Evolutionary conservation across 2,329 filamentous ascomycete species (phyloP).

Genomic region (Neocatenulostroma microsporum): DNA sequence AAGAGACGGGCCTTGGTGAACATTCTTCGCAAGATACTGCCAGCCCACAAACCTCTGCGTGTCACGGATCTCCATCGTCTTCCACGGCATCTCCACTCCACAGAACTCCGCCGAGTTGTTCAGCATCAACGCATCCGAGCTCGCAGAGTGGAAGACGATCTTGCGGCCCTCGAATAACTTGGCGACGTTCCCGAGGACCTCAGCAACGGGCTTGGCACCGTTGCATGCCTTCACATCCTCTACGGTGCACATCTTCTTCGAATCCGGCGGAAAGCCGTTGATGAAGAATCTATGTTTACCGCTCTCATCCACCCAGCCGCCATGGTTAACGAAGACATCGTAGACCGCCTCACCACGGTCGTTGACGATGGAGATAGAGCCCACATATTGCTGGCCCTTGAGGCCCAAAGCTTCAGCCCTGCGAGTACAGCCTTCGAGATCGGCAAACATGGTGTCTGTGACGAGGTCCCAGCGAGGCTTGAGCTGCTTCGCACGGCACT

Average conservation of each 20-base stretch:
- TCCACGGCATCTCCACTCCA: constrained; percentile 2
- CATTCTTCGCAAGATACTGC: too few relatives aligned
- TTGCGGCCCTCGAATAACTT: not conserved
- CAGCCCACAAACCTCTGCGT: constrained; percentile 1
- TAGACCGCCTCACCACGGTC: not conserved
- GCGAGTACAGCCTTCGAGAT: constrained; percentile 3
- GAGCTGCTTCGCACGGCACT: not conserved
- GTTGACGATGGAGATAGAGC: not conserved
- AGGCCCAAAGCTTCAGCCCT: too few relatives aligned
- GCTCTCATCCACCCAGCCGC: too few relatives aligned
- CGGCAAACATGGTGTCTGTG: not conserved
- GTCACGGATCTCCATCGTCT: not conserved
- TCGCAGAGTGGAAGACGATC: constrained; percentile 1
- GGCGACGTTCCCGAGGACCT: constrained; percentile 1
- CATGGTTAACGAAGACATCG: constrained; percentile 1
- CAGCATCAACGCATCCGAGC: not conserved
- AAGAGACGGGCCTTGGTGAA: too few relatives aligned
- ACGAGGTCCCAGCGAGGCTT: not conserved
- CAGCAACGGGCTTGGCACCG: constrained; percentile 1
- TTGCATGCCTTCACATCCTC: not conserved
- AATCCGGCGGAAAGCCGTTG: not conserved
- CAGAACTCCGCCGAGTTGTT: not conserved
- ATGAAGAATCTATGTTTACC: not conserved
- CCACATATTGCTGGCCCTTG: not conserved
- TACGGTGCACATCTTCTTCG: not conserved